Percentiles rank a stretch among this genome's conserved stretches.
These are phyloP conservation scores for Carnegiea gigantea DNA, from an alignment of 179 eudicot species.

Conservation along the genomic window DNA sequence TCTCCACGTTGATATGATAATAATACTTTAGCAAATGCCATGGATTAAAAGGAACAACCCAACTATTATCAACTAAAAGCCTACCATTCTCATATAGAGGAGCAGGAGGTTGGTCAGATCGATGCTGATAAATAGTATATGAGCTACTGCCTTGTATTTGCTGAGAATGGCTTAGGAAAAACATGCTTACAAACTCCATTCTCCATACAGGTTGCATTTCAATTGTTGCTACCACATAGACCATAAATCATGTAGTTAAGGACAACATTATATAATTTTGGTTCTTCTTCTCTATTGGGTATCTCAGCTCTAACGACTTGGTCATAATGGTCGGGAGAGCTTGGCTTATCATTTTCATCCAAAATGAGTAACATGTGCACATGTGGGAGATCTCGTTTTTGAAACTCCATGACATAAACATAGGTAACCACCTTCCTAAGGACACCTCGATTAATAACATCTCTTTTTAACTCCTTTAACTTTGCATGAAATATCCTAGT, in stretches of 20 bases:
- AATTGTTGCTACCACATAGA: background rate
- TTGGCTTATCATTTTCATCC: constrained; percentile 10
- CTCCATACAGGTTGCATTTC: background rate
- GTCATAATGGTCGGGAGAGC: background rate
- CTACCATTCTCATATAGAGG: background rate
- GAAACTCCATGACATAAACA: background rate
- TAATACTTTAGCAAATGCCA: constrained; percentile 6
- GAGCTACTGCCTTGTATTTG: constrained; percentile 8
- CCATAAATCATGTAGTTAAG: background rate
- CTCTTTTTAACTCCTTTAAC: background rate
- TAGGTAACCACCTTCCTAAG: background rate
- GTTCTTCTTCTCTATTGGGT: background rate
- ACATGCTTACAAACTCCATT: constrained; percentile 7
- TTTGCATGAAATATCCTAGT: constrained; percentile 5
- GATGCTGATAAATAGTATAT: background rate
- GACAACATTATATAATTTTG: background rate
- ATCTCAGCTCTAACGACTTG: constrained; percentile 9
- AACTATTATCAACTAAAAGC: background rate
- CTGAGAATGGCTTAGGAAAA: background rate
- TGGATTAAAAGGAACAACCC: constrained; percentile 3
- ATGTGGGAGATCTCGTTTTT: background rate
- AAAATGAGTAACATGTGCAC: background rate
- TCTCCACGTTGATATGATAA: constrained; percentile 15
- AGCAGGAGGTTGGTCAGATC: background rate
- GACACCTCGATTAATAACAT: background rate